phyloP scores from a whole-genome alignment of 768 basidiomycete genomes.

The Serendipita sp. region DNA sequence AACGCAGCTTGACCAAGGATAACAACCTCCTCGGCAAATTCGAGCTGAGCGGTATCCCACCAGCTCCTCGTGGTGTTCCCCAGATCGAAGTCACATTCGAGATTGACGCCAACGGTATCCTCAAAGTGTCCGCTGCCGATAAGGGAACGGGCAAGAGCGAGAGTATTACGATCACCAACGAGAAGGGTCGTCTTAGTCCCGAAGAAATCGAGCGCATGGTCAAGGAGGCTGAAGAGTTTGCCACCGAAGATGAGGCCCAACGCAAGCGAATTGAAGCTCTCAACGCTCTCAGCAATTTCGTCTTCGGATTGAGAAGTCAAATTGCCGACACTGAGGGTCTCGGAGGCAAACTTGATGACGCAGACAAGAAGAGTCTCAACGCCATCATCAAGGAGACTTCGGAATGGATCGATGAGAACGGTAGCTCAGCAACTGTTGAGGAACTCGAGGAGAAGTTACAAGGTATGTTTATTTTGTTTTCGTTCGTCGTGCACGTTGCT shows the following conservation, averaged over 20 bases:
- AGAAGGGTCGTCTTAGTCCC: conserved; percentile 78
- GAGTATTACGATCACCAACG: conserved; percentile 88
- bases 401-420: conserved; percentile 85
- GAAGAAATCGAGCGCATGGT: conserved; percentile 97
- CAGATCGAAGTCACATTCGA: conserved; percentile 96
- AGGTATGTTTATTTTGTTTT: conserved; percentile 19
- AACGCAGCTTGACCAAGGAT: conserved; percentile 94
- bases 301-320: conserved; percentile 79
- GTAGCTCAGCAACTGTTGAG: conserved; percentile 57
- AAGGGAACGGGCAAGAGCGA: conserved; percentile 93
- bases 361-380: conserved; percentile 72
- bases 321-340: conserved; percentile 76
- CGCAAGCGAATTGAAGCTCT: conserved; percentile 76
- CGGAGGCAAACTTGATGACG: conserved; percentile 69
- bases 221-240: conserved; percentile 81
- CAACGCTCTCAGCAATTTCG: conserved; percentile 62
- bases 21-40: conserved; percentile 97
- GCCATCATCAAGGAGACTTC: conserved; percentile 72
- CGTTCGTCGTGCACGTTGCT: conserved; percentile 8
- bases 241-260: conserved; percentile 58
- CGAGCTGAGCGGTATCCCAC: conserved; percentile 82
- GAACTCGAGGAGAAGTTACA: conserved; percentile 85
- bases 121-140: conserved; percentile 84
- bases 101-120: conserved; percentile 88
- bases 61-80: conserved; percentile 90